Conservation (phyloP, 2,329 filamentous ascomycete genomes). For the Diplodia mutila region DNA sequence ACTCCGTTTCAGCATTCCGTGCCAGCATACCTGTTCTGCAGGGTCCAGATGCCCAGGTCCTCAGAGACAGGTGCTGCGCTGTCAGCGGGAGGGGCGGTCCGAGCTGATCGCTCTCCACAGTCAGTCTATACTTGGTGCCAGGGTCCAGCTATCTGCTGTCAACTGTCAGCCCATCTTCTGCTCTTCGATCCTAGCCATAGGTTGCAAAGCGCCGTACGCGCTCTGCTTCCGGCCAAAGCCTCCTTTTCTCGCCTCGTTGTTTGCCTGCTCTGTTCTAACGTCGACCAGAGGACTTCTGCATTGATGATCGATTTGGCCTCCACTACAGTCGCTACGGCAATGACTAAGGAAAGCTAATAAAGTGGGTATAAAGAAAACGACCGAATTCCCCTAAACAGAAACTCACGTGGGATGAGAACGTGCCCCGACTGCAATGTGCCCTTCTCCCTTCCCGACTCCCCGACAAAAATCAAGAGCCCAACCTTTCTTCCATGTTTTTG, state of each 20-base stretch:
- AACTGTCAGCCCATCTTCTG: no score
- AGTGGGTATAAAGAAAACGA: slow-evolving; percentile 22
- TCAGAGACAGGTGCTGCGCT: neutral
- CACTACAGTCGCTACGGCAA: neutral
- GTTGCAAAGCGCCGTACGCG: no score
- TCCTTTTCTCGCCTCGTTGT: neutral
- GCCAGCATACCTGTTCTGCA: neutral
- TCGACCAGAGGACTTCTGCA: neutral
- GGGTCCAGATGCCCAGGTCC: neutral
- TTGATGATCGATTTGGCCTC: neutral
- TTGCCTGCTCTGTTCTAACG: neutral
- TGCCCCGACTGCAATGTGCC: neutral
- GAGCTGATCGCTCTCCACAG: slow-evolving; percentile 21
- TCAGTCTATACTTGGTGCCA: neutral
- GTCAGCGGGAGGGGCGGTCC: neutral
- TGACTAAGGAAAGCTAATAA: neutral
- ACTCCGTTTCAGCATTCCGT: neutral
- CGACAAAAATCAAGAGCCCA: neutral
- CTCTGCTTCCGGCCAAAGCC: no score
- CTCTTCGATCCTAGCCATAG: no score
- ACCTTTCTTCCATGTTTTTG: neutral
- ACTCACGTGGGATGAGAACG: neutral
- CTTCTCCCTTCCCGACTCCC: neutral
- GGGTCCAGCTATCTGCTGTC: neutral
- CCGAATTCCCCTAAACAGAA: slow-evolving; percentile 13